Evolutionary conservation across 2,329 filamentous ascomycete species (phyloP), one percentile per base, ranked within the genome.

Genomic region (Sphaerostilbella broomeana): DNA sequence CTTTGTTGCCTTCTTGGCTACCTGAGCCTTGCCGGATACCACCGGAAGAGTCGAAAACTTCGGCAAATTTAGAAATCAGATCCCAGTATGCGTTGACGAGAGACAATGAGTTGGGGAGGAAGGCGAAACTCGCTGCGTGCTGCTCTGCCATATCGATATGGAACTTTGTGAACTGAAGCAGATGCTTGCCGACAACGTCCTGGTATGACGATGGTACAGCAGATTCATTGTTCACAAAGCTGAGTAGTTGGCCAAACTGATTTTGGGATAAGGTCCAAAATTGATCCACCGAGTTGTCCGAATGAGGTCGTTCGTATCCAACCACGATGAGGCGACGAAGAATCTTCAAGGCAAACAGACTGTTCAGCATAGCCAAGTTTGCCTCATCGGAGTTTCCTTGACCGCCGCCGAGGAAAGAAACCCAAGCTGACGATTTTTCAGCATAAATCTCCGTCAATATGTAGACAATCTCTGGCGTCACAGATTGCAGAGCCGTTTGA

Each of bases 111-210:
- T 86, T 81, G 2, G 88, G 86, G 6, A 98, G 72, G 10, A 86
- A 70, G 1, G 82, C 80, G 60, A 95, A 97, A 39, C 87, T 85
- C 4, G 84, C 81, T 1, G 89, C 80, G 57, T 95, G 88, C 5
- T 71, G 66, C 35, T 78, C 77, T 1, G 86, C 79, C 81, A 97
- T 90, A 40, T 87, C 81, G 26, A 94, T 72, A 57, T 97, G 92
- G 3, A 98, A 68, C 61, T 97, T 98, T 4, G 89, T 81, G 35
- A 97, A 81, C 56, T 97, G 89, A 28, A 95, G 65, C 2, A 95
- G 69, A 56, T 95, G 89, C 56, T 88, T 94, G 48, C 85, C 84
- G n/a, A 94, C 67, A 17, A 83, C 56, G 24, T 73, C 74, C 43
- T 76, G 74, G 17, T 79, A 72, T 4, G 65, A 61, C 4, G 69